Evolutionary conservation across 108 stramenopile species (phyloP).

Genomic region (Pseudonitzschia delicatissima): DNA sequence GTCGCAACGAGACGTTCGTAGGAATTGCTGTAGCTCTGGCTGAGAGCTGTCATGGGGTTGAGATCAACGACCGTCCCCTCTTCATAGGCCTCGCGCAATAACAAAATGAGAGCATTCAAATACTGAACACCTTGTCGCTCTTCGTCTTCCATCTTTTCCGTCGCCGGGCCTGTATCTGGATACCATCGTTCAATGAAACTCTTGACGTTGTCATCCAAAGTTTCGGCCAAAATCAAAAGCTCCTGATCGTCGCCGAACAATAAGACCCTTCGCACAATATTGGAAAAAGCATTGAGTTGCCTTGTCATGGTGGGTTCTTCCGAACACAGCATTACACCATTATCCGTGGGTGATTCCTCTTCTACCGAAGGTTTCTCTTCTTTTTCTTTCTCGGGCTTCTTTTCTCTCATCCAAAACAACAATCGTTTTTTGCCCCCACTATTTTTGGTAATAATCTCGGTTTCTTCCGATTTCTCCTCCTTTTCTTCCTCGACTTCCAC

Average conservation of each 20-base stretch:
- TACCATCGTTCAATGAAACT: conserved; percentile 84
- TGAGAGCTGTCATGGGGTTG: conserved; percentile 57
- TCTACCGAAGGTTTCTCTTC: conserved; percentile 26
- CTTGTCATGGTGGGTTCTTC: conserved; percentile 83
- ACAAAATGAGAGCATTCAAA: conserved; percentile 63
- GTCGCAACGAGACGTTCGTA: conserved; percentile 71
- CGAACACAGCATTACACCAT: conserved; percentile 71
- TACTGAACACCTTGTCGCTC: conserved; percentile 75
- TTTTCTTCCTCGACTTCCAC: conserved; percentile 17
- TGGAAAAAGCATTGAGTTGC: conserved; percentile 80
- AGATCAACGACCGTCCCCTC: conserved; percentile 62
- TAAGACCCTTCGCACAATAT: conserved; percentile 71
- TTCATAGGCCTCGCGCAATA: conserved; percentile 65
- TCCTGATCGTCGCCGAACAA: conserved; percentile 86
- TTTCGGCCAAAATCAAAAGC: conserved; percentile 72
- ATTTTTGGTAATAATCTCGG: neutral
- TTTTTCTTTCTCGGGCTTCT: conserved; percentile 21
- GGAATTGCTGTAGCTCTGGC: conserved; percentile 63
- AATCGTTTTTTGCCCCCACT: conserved; percentile 7
- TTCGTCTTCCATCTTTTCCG: conserved; percentile 37
- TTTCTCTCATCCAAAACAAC: conserved; percentile 36
- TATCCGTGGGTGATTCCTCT: conserved; percentile 26
- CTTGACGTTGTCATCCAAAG: conserved; percentile 67
- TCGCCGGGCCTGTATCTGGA: conserved; percentile 31
- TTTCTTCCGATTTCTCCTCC: conserved; percentile 17